A percentile compares a stretch with the other conserved stretches of the same genome.
Evolutionary conservation across 768 basidiomycete genomes (phyloP).

Genomic region (Calocera cornea): DNA sequence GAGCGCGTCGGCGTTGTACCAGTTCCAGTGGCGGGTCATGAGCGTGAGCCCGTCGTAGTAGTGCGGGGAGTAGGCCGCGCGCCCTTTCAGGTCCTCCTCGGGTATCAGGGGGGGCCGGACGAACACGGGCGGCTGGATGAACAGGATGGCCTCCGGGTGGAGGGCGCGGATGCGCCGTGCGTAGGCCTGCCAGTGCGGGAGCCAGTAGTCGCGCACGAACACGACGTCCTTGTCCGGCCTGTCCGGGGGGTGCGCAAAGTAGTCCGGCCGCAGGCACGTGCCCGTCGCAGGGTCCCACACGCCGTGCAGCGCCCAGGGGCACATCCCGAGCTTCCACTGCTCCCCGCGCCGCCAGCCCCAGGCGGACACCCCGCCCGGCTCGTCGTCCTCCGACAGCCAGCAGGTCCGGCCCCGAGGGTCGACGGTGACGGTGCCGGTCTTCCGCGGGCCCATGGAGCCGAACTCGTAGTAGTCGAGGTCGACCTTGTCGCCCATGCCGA

Average conservation of each 20-base stretch:
- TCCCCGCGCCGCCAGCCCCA: slow-evolving; percentile 78
- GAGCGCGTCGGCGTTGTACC: slow-evolving; percentile 90
- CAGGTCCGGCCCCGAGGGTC: slow-evolving; percentile 70
- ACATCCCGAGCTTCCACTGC: slow-evolving; percentile 60
- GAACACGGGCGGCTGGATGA: slow-evolving; percentile 87
- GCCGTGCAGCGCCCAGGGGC: slow-evolving; percentile 77
- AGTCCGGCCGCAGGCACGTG: slow-evolving; percentile 52
- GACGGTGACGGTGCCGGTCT: slow-evolving; percentile 59
- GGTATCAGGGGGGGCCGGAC: slow-evolving; percentile 53
- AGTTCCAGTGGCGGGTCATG: slow-evolving; percentile 83
- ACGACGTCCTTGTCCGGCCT: slow-evolving; percentile 32
- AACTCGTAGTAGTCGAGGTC: slow-evolving; percentile 76
- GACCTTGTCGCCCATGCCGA: slow-evolving; percentile 79
- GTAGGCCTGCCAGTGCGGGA: slow-evolving; percentile 50
- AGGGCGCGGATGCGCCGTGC: slow-evolving; percentile 42
- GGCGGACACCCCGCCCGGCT: slow-evolving; percentile 15
- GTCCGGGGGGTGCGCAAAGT: slow-evolving; percentile 47
- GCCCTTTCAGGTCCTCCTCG: slow-evolving; percentile 42
- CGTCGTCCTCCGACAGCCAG: slow-evolving; percentile 50
- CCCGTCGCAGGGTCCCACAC: slow-evolving; percentile 71
- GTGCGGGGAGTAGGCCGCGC: slow-evolving; percentile 68
- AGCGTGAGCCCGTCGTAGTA: slow-evolving; percentile 94
- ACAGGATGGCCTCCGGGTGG: slow-evolving; percentile 77
- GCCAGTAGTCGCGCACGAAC: slow-evolving; percentile 71
- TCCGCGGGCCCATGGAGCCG: slow-evolving; percentile 59